Base-by-base conservation (phyloP, 345 rosid species). In the Gynandropsis gynandra region DNA sequence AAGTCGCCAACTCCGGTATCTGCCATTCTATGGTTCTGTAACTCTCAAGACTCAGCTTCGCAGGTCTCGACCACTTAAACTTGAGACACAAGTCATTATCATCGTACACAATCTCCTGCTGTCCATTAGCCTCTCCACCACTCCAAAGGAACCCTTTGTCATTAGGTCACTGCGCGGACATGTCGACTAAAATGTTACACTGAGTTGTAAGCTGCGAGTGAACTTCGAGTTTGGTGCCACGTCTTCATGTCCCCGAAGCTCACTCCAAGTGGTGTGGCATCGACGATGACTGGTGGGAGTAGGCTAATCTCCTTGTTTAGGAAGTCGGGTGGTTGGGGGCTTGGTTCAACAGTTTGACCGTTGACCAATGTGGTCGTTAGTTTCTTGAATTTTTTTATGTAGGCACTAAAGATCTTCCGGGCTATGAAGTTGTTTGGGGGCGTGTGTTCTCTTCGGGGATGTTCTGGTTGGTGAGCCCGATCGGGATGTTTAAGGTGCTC, bases 101-200 rank as follows among this genome's bases (percentile, higher is more conserved):
- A 7, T 89, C 97, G 0, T 82, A 89, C 18, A 81, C 79, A 4
- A 89, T 0, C 62, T 68, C 38, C 72, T 76, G 69, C 53, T 68
- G 2, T 68, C 79, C 64, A 69, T 79, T 31, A 82, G 74, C 49
- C 55, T 61, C 72, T 89, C 95, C 33, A 89, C 97, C 42, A 85
- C 74, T 4, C 89, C 78, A 39, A 82, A 85, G 32, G 97, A 85
- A 36, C 93, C 97, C 52, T 80, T 92, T 0, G 93, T 82, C 93
- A 89, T 77, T 53, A 85, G 77, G 71, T 89, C 97, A 16, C 82
- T 89, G 64, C 93, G 64, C 0, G 95, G 95, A 62, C 87, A 85
- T 43, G 83, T 95, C 11, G 97, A 82, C 95, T 87, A 85, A 76
- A 89, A 85, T 38, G 78, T 77, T 11, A 73, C 85, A 0, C 72